Evolutionary conservation across 2,329 filamentous ascomycete genomes (phyloP).

Genomic region (Basipetospora chlamydospora): DNA sequence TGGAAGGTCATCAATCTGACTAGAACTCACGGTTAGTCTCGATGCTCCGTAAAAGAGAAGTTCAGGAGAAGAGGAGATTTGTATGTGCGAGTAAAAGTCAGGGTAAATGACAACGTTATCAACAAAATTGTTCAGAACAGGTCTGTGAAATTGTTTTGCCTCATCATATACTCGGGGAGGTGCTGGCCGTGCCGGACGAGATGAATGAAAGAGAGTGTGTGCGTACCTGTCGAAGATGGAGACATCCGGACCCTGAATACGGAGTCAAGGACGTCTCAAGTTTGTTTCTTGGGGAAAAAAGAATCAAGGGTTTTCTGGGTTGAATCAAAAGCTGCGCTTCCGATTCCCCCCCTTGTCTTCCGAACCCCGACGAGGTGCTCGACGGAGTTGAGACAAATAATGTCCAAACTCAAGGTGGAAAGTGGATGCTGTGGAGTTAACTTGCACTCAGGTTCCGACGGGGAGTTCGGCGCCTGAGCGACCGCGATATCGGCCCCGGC

Average conservation of each 20-base stretch:
- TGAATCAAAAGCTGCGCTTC: conserved; percentile 60
- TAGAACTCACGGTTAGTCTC: background rate
- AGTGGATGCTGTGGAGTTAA: too few relatives aligned
- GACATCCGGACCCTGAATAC: too few relatives aligned
- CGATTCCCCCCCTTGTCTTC: conserved; percentile 70
- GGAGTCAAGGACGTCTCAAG: too few relatives aligned
- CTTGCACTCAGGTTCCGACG: too few relatives aligned
- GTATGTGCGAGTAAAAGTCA: too few relatives aligned
- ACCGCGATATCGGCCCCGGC: too few relatives aligned
- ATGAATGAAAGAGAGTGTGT: conserved; percentile 15
- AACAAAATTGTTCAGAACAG: conserved; percentile 70
- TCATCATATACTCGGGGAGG: conserved; percentile 44
- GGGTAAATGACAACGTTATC: conserved; percentile 51
- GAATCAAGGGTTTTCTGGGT: conserved; percentile 61
- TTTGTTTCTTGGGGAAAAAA: conserved; percentile 60
- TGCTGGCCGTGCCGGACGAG: conserved; percentile 7
- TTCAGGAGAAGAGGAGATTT: conserved; percentile 33
- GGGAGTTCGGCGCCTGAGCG: too few relatives aligned
- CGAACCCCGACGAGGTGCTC: conserved; percentile 61
- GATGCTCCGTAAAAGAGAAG: conserved; percentile 3
- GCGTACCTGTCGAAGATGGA: conserved; percentile 14
- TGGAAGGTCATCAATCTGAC: background rate
- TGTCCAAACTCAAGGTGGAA: too few relatives aligned
- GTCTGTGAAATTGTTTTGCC: conserved; percentile 58
- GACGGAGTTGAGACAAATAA: conserved; percentile 54